A percentile compares a stretch with the other conserved stretches of the same genome.
Conservation (phyloP, 768 basidiomycete species). For the Lactifluus volemus region DNA sequence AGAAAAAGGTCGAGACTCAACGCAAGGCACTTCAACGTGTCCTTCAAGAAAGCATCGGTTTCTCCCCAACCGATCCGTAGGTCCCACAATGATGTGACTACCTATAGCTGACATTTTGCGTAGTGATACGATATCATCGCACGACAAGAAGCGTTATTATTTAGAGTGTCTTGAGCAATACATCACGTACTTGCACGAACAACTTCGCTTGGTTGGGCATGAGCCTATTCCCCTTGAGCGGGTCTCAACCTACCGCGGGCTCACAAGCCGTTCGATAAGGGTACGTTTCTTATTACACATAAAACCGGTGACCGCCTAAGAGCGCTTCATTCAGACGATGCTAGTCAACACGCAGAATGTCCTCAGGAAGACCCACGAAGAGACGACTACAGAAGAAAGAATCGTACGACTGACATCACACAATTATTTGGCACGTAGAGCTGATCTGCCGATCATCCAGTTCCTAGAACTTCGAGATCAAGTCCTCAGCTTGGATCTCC, state of each 20-base stretch:
- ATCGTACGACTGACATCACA: conserved; percentile 30
- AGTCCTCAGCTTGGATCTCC: conserved; percentile 8
- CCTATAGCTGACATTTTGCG: neutral
- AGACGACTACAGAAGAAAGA: conserved; percentile 47
- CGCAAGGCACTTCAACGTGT: conserved; percentile 52
- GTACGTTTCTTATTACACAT: conserved; percentile 27
- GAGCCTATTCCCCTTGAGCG: conserved; percentile 42
- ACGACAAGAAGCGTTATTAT: conserved; percentile 70
- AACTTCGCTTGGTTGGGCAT: conserved; percentile 42
- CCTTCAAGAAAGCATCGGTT: conserved; percentile 47
- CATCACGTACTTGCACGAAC: conserved; percentile 55
- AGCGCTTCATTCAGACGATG: conserved; percentile 39
- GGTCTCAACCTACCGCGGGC: conserved; percentile 41
- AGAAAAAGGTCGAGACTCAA: conserved; percentile 34
- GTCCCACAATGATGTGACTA: conserved; percentile 20
- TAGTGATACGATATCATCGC: conserved; percentile 67
- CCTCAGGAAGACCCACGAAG: conserved; percentile 40
- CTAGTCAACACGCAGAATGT: conserved; percentile 62
- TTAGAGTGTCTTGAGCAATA: conserved; percentile 68
- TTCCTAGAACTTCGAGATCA: conserved; percentile 19
- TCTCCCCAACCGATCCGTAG: conserved; percentile 54
- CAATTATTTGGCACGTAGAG: neutral
- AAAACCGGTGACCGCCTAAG: neutral
- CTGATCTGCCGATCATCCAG: conserved; percentile 6
- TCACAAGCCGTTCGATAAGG: conserved; percentile 57